Conservation (phyloP, 1,284 basidiomycete genomes). For the Cutaneotrichosporon dermatis region DNA sequence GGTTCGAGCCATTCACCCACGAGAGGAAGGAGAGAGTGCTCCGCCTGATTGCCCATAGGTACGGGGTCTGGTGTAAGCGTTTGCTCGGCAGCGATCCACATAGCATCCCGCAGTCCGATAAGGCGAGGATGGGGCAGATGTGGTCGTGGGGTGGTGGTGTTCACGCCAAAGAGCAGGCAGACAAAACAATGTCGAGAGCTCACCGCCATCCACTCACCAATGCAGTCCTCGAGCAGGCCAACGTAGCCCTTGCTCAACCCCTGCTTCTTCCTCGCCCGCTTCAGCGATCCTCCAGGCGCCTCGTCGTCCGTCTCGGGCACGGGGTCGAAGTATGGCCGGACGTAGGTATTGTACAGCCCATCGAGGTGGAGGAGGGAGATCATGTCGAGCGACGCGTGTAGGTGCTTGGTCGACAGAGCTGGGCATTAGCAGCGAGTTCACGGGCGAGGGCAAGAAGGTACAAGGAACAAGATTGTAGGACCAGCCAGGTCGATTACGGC, state of each 20-base stretch:
- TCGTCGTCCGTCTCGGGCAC: slow-evolving; percentile 25
- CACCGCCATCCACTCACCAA: slow-evolving; percentile 26
- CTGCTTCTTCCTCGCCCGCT: slow-evolving; percentile 16
- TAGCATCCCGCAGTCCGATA: too few relatives aligned
- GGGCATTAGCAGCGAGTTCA: not conserved
- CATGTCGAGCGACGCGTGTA: slow-evolving; percentile 40
- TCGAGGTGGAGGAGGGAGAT: slow-evolving; percentile 42
- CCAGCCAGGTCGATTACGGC: too few relatives aligned
- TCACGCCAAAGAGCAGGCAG: not conserved
- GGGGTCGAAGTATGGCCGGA: slow-evolving; percentile 36
- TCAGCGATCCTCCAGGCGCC: slow-evolving; percentile 3
- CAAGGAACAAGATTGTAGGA: not conserved
- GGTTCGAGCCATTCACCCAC: slow-evolving; percentile 9
- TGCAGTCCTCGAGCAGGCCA: slow-evolving; percentile 40
- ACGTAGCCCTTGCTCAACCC: slow-evolving; percentile 40
- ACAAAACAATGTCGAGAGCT: not conserved
- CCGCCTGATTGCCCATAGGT: slow-evolving; percentile 28
- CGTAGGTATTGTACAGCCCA: slow-evolving; percentile 38
- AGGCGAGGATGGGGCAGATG: too few relatives aligned
- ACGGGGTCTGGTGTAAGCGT: slow-evolving; percentile 27
- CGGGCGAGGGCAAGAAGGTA: too few relatives aligned
- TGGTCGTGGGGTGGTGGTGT: too few relatives aligned
- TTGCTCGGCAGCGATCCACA: too few relatives aligned
- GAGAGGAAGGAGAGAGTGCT: slow-evolving; percentile 28
- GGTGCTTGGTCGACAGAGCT: slow-evolving; percentile 32